These are phyloP conservation scores for Mycosphaerella arachidis DNA, from an alignment of 2,329 filamentous ascomycete species.

Conservation along the genomic window DNA sequence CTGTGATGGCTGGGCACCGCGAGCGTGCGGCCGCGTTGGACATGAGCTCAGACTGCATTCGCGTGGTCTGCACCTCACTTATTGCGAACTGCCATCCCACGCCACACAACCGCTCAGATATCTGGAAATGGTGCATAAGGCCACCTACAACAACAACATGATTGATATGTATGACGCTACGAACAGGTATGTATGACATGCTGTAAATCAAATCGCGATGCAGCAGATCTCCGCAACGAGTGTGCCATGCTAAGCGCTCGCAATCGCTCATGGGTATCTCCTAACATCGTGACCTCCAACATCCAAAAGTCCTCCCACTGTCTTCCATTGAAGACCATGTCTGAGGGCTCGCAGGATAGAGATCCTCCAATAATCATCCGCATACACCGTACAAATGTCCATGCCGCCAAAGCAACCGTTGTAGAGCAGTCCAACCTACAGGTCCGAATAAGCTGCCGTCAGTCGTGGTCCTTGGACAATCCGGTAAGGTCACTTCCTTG, in stretches of 20 bases:
- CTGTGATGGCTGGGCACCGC: neutral
- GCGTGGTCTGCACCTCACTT: neutral
- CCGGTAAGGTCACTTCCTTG: slow-evolving; percentile 6
- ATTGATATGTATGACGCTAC: neutral
- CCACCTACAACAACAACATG: neutral
- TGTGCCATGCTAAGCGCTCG: neutral
- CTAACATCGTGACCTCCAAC: neutral
- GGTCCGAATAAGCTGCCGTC: neutral
- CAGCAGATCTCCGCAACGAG: neutral
- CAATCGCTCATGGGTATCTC: neutral
- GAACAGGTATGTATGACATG: neutral
- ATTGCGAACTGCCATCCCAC: neutral
- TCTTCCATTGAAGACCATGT: neutral
- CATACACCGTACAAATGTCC: neutral
- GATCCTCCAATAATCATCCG: neutral
- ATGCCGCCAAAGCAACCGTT: neutral
- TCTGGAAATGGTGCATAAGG: neutral
- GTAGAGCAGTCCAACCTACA: neutral
- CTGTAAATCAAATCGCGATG: neutral
- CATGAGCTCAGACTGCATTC: neutral
- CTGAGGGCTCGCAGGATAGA: neutral
- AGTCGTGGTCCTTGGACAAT: neutral
- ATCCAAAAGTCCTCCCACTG: neutral
- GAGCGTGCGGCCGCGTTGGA: neutral
- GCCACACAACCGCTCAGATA: neutral